Percentiles rank a stretch among this genome's conserved stretches.
These are phyloP conservation scores for Trichoderma atroviride DNA, from an alignment of 2,329 filamentous ascomycete genomes.

Conservation along the genomic window DNA sequence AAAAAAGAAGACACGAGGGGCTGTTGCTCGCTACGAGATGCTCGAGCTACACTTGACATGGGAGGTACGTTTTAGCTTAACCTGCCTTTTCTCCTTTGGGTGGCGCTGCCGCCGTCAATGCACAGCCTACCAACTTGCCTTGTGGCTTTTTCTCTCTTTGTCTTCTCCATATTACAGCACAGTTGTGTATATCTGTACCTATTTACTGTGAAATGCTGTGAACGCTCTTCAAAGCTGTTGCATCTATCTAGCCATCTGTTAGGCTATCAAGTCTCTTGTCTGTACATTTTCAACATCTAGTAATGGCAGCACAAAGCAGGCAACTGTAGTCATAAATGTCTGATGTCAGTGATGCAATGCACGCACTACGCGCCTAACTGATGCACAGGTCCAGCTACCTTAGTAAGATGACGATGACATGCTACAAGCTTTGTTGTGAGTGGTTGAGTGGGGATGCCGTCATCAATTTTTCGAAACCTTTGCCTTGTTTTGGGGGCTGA, in stretches of 20 bases:
- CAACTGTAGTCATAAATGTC: neutral
- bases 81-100: neutral
- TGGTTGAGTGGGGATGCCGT: conserved; percentile 10
- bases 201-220: neutral
- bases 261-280: neutral
- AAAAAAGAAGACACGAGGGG: conserved; percentile 21
- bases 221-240: too few species aligned
- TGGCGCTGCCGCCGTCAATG: conserved; percentile 4
- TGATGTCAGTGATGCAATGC: neutral
- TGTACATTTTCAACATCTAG: neutral
- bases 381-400: neutral
- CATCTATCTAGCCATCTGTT: neutral
- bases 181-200: too few species aligned
- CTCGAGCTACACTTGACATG: neutral
- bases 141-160: neutral
- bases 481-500: neutral
- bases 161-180: neutral
- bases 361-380: neutral
- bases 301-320: neutral
- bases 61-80: conserved; percentile 1
- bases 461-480: neutral
- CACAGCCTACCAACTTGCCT: neutral
- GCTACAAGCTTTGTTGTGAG: neutral
- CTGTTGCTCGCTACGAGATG: neutral
- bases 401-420: neutral